These are phyloP conservation scores for Saccharomycopsis amapae DNA, from an alignment of 805 yeast genomes.

Conservation along the genomic window DNA sequence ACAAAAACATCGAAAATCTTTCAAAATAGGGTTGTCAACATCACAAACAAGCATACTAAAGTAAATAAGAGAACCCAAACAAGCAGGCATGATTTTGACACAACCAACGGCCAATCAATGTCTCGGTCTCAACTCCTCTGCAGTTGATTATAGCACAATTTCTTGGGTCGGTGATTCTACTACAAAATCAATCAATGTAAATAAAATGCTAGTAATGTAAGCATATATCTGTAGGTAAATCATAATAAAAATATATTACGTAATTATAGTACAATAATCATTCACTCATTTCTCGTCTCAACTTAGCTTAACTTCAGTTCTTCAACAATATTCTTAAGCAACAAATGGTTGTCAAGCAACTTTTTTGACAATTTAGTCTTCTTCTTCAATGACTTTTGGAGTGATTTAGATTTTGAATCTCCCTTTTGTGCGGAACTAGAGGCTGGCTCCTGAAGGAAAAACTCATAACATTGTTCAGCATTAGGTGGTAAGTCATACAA, in stretches of 20 bases:
- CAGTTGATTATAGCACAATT: neutral
- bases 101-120: too few species aligned
- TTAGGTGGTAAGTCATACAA: slow-evolving; percentile 44
- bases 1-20: too few species aligned
- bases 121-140: too few species aligned
- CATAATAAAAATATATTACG: too few species aligned
- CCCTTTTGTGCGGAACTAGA: neutral
- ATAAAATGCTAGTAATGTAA: too few species aligned
- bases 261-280: neutral
- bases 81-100: too few species aligned
- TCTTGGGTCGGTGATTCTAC: neutral
- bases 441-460: slow-evolving; percentile 19
- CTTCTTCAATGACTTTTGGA: neutral
- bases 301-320: too few species aligned
- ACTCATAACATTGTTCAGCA: slow-evolving; percentile 35
- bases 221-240: neutral
- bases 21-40: too few species aligned
- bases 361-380: slow-evolving; percentile 12
- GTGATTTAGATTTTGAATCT: neutral
- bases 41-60: too few species aligned
- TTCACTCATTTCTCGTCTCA: too few species aligned
- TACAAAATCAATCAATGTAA: too few species aligned
- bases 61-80: too few species aligned
- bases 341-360: slow-evolving; percentile 17
- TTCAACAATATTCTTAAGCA: slow-evolving; percentile 17